Conservation (phyloP, 2,329 filamentous ascomycete species). For the Verticillium klebahnii region DNA sequence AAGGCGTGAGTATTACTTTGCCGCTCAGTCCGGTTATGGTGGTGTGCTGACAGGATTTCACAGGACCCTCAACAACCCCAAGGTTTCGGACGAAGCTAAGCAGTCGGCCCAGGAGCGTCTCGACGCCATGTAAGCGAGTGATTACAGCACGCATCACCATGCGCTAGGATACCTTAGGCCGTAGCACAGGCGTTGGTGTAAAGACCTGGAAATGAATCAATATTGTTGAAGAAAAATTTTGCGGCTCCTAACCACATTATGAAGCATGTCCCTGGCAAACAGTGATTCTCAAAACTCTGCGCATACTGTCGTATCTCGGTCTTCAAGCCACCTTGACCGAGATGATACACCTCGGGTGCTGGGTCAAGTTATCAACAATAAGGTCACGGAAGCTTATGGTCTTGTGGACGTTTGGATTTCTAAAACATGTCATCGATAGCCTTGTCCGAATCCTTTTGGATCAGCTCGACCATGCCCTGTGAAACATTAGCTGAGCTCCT, state of each 20-base stretch:
- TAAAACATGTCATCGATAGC: constrained; percentile 80
- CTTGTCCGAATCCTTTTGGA: constrained; percentile 91
- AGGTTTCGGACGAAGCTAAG: constrained; percentile 52
- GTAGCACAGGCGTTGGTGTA: too few relatives aligned
- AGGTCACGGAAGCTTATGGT: too few relatives aligned
- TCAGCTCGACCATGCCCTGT: constrained; percentile 91
- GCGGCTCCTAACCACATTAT: too few relatives aligned
- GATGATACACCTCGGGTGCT: too few relatives aligned
- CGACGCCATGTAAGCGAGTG: constrained; percentile 28
- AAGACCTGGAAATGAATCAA: too few relatives aligned
- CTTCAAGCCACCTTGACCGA: too few relatives aligned
- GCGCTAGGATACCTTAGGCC: background rate
- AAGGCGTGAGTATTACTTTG: constrained; percentile 37
- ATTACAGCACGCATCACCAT: too few relatives aligned
- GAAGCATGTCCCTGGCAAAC: too few relatives aligned
- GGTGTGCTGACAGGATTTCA: constrained; percentile 1
- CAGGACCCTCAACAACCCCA: constrained; percentile 51
- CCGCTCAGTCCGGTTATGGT: background rate
- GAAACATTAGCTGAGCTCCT: constrained; percentile 15
- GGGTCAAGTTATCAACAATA: too few relatives aligned
- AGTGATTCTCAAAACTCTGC: too few relatives aligned
- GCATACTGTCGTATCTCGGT: too few relatives aligned
- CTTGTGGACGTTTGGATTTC: constrained; percentile 1
- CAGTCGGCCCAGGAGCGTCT: constrained; percentile 48
- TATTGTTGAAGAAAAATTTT: too few relatives aligned